A percentile compares a stretch with the other conserved stretches of the same genome.
These are phyloP conservation scores for Guadua angustifolia DNA, from an alignment of 176 grass and related monocot genomes.

Conservation along the genomic window DNA sequence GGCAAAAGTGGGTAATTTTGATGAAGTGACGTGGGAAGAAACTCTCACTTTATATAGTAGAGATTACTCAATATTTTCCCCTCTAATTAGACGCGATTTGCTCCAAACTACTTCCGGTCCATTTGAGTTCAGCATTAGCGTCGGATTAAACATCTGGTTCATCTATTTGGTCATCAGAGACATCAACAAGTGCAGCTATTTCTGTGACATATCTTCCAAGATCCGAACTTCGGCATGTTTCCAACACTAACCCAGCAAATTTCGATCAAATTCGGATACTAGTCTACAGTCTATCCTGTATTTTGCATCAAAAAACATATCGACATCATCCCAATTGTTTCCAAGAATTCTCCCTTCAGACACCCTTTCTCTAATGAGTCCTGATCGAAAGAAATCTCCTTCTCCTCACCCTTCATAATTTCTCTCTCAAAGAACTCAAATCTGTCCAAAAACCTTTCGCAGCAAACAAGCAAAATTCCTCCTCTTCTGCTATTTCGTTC, in stretches of 20 bases:
- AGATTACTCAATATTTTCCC: neutral
- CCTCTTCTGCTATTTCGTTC: neutral
- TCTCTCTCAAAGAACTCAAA: conserved; percentile 13
- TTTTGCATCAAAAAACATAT: conserved; percentile 3
- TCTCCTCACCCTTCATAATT: neutral
- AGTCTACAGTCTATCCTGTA: neutral
- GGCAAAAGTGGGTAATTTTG: too few species aligned
- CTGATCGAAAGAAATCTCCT: neutral
- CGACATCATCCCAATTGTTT: neutral
- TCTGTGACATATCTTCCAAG: neutral
- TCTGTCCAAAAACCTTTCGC: neutral
- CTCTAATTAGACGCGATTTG: neutral
- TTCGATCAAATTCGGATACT: neutral
- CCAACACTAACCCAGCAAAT: neutral
- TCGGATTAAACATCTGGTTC: neutral
- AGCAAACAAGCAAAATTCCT: neutral
- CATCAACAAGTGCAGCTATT: neutral
- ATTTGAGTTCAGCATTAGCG: neutral
- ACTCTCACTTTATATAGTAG: too few species aligned
- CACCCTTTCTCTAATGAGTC: neutral
- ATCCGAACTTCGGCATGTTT: neutral
- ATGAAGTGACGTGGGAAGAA: too few species aligned
- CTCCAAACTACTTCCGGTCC: neutral
- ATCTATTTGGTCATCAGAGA: neutral
- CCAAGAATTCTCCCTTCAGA: neutral